Evolutionary conservation across 495 filamentous ascomycete genomes (phyloP), one percentile per base, ranked within the genome.

Genomic region (Aspergillus ostianus): DNA sequence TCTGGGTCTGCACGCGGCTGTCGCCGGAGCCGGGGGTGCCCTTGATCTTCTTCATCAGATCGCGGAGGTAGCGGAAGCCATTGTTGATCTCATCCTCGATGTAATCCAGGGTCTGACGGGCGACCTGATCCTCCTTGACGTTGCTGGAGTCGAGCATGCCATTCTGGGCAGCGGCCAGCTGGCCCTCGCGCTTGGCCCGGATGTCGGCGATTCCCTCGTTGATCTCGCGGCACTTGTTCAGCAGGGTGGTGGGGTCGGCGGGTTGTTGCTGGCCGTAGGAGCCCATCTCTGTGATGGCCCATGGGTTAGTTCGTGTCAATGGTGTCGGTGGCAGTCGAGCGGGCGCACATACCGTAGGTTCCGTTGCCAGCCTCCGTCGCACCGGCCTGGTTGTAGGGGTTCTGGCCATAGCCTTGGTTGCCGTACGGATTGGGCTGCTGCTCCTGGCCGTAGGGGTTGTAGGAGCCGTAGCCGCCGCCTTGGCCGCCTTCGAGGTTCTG

Each of bases 1-100:
- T 86, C 76, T 96, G 92, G 27, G 87, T 84, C 53, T 80, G 78
- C 64, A 95, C 92, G 64, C 83, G 80, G 36, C 84, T 75, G 67
- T 85, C 83, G 41, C 85, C 85, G 48, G 84, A 85, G 56, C 91
- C 89, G 47, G 88, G 90, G 60, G 87, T 86, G 59, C 82, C 81
- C 82, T 95, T 96, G 73, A 97, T 80, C 58, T 80, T 79, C 74
- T 87, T 89, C 59, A 97, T 83, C 45, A 88, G 85, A 32, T 85
- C 84, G 53, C 83, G 86, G 59, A 98, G 81, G 59, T 81, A 82
- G 55, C 88, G 87, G 73, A 95, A 96, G 26, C 84, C 76, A 48
- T 83, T 85, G 82, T 94, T 95, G 62, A 92, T 92, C 60, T 92
- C 85, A 23, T 87, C 74, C 68, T 96, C 85, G 55, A 96, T 82